Percentiles rank a stretch among this genome's conserved stretches.
Conservation (phyloP, 2,329 filamentous ascomycete species). For the Rhynchosporium graminicola region DNA sequence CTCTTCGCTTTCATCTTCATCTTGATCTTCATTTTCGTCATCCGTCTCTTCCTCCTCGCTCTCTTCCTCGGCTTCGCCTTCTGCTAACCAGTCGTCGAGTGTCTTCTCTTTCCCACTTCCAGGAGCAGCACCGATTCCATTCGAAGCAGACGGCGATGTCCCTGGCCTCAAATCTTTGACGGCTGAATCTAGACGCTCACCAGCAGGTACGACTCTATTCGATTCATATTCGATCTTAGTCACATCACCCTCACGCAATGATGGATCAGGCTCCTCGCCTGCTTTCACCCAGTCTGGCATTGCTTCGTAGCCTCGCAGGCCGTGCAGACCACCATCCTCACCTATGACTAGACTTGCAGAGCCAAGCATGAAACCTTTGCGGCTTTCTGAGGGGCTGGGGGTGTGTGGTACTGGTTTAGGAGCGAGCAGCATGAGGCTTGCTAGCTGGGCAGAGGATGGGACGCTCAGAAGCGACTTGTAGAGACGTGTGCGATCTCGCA, state of each 20-base stretch:
- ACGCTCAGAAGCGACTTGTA: slow-evolving; percentile 82
- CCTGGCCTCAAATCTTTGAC: slow-evolving; percentile 42
- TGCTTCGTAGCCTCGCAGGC: slow-evolving; percentile 74
- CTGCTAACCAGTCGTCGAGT: slow-evolving; percentile 86
- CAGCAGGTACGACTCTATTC: slow-evolving; percentile 54
- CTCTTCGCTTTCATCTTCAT: slow-evolving; percentile 28
- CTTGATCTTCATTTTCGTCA: slow-evolving; percentile 37
- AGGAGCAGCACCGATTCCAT: slow-evolving; percentile 44
- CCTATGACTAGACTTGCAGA: slow-evolving; percentile 85
- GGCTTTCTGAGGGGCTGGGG: slow-evolving; percentile 82
- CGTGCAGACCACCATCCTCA: slow-evolving; percentile 70
- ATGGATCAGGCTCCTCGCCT: slow-evolving; percentile 77
- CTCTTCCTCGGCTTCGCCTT: slow-evolving; percentile 54
- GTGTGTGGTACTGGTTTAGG: slow-evolving; percentile 92
- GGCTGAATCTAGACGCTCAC: slow-evolving; percentile 63
- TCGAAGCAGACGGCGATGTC: slow-evolving; percentile 46
- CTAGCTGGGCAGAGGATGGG: slow-evolving; percentile 76
- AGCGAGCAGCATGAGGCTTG: slow-evolving; percentile 85
- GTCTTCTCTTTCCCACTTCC: slow-evolving; percentile 61
- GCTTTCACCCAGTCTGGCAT: slow-evolving; percentile 83
- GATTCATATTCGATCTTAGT: slow-evolving; percentile 43
- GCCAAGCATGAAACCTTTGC: slow-evolving; percentile 76
- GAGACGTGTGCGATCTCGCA: slow-evolving; percentile 86
- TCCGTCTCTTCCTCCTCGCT: slow-evolving; percentile 40
- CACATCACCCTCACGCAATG: slow-evolving; percentile 63